Conservation (phyloP, 1,284 basidiomycete species). For the Malassezia globosa region DNA sequence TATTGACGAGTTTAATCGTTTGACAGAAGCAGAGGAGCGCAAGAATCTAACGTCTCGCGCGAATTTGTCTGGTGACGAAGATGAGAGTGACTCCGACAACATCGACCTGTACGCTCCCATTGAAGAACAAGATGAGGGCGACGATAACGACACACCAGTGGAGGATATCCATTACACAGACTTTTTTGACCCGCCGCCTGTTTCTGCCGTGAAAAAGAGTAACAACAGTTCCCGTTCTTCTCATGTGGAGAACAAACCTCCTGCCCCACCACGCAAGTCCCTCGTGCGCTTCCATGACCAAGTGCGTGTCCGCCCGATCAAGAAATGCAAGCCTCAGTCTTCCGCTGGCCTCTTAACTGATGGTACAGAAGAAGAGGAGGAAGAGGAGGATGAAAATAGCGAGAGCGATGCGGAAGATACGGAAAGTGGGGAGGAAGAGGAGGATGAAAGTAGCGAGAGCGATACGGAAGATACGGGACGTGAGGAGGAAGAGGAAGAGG, state of each 20-base stretch:
- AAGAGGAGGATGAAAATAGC: slow-evolving; percentile 14
- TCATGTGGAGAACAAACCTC: no score
- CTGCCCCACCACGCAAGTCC: slow-evolving; percentile 1
- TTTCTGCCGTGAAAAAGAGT: no score
- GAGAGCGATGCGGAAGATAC: slow-evolving; percentile 19
- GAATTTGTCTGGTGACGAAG: slow-evolving; percentile 22
- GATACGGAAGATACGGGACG: slow-evolving; percentile 24
- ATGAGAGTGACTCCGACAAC: slow-evolving; percentile 15
- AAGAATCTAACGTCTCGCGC: slow-evolving; percentile 53
- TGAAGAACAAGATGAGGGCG: slow-evolving; percentile 21
- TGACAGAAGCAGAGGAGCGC: slow-evolving; percentile 70
- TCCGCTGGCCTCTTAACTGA: slow-evolving; percentile 4
- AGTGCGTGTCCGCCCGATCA: slow-evolving; percentile 17
- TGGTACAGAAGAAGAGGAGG: slow-evolving; percentile 5
- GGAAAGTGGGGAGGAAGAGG: slow-evolving; percentile 22
- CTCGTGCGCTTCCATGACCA: slow-evolving; percentile 17
- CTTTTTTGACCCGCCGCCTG: slow-evolving; percentile 66
- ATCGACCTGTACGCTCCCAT: slow-evolving; percentile 12
- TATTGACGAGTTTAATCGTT: slow-evolving; percentile 74
- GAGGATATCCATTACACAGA: slow-evolving; percentile 50
- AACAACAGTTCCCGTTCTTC: no score
- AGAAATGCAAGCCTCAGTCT: background rate
- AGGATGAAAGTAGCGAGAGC: slow-evolving; percentile 47
- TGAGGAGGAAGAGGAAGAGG: slow-evolving; percentile 20
- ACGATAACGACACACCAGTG: slow-evolving; percentile 10